Evolutionary conservation across 2,329 filamentous ascomycete genomes (phyloP), one percentile per base, ranked within the genome.

Genomic region (Myrmaecium sp.): DNA sequence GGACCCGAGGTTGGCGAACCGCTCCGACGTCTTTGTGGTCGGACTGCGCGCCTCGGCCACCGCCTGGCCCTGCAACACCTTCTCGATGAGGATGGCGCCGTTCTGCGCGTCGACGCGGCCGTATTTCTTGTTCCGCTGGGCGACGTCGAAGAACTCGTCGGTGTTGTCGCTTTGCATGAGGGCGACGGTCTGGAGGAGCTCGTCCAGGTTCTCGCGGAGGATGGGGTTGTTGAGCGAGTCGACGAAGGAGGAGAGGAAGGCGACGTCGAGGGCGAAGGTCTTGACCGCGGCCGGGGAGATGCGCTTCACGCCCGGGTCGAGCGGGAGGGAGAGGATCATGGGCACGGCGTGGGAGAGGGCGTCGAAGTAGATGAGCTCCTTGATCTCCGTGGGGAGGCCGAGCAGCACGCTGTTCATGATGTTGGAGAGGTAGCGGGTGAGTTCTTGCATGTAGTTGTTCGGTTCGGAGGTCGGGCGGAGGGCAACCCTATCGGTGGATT

Each of bases 341-440:
- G 78, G 78, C 3, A 81, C 76, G 2, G 89, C 83, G 51, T 98
- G 89, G 29, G 74, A 83, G 18, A 98, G 66, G 0, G 89, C 89
- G 47, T 95, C 89, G 45, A 93, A 94, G 56, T 98, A 95, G 41
- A 98, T 93, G 30, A 94, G 71, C 48, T 93, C 83, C 48, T 95
- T 95, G 52, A 98, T 94, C 43, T 92, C 81, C 16, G 82, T 74
- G 0, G 91, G 89, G n/a, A 98, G 60, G 1, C 84, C 86, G 2
- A 98, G 66, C 4, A 98, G 64, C 0, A 91, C 93, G 1, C 81
- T 89, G 45, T 75, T 84, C 83, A 95, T 95, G 47, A 94, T 95
- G 47, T 92, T 93, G 16, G 77, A 80, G 12, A 98, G 62, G 47
- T 95, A 98, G 8, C 76, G 70, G 1, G 86, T 98, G 33, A 98